Evolutionary conservation across 768 basidiomycete species (phyloP).

Genomic region (Solioccasus polychromus): DNA sequence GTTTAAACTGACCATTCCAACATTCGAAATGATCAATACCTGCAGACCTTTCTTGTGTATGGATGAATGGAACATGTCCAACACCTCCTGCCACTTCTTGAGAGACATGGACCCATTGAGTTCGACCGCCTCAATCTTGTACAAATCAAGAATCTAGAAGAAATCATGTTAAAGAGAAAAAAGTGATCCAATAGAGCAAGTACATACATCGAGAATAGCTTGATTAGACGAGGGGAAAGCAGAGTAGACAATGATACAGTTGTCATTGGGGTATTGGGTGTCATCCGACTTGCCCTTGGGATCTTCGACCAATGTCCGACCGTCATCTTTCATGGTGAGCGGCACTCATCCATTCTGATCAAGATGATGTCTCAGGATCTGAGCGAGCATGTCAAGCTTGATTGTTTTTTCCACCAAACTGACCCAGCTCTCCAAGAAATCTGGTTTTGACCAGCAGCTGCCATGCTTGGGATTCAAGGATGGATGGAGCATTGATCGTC

Average conservation of each 20-base stretch:
- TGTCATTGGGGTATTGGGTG: neutral
- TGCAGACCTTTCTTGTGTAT: neutral
- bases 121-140: no score
- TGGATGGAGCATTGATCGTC: neutral
- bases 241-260: neutral
- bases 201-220: neutral
- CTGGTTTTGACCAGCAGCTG: neutral
- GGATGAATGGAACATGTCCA: neutral
- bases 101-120: neutral
- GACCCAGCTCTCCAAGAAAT: neutral
- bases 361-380: neutral
- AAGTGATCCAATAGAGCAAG: no score
- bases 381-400: neutral
- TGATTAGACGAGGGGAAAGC: neutral
- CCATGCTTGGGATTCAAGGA: neutral
- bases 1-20: neutral
- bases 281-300: neutral
- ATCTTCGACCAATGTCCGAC: neutral
- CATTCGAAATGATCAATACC: neutral
- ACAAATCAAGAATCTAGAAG: neutral
- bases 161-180: no score
- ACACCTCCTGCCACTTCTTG: neutral
- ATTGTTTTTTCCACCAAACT: neutral
- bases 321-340: neutral
- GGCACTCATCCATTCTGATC: neutral